A percentile compares a stretch with the other conserved stretches of the same genome.
phyloP scores from a whole-genome alignment of 2,329 filamentous ascomycete species.

The Fusarium sp. region DNA sequence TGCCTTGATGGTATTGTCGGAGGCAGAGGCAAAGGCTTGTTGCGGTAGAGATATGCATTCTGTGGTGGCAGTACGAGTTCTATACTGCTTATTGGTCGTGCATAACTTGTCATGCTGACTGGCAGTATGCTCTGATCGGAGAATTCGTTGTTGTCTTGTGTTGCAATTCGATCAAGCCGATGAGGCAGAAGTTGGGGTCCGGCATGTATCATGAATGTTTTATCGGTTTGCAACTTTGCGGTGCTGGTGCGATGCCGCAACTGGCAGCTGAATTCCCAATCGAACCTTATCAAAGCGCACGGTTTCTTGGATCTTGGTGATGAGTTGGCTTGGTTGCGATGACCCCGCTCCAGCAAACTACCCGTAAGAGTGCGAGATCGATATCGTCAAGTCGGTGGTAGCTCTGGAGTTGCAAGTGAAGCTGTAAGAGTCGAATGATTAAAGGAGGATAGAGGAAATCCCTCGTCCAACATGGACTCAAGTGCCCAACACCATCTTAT shows the following conservation, averaged over 20 bases:
- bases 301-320: constrained; percentile 25
- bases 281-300: constrained; percentile 22
- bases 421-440: not conserved
- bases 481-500: constrained; percentile 35
- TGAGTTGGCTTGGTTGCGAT: constrained; percentile 11
- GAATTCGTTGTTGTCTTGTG: constrained; percentile 1
- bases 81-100: constrained; percentile 31
- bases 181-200: constrained; percentile 17
- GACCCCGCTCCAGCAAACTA: constrained; percentile 5
- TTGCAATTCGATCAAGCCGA: constrained; percentile 5
- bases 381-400: constrained; percentile 1
- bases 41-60: constrained; percentile 41
- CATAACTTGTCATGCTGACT: constrained; percentile 30
- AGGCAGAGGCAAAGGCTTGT: constrained; percentile 37
- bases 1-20: constrained; percentile 31
- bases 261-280: constrained; percentile 16
- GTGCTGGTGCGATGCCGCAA: constrained; percentile 14
- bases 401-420: not conserved
- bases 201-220: constrained; percentile 32
- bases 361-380: not conserved
- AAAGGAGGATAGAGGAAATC: constrained; percentile 9
- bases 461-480: constrained; percentile 6
- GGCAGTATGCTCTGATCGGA: constrained; percentile 3
- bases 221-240: constrained; percentile 23
- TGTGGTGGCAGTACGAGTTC: constrained; percentile 40